Percentiles rank a stretch among this genome's conserved stretches.
These are phyloP conservation scores for Infundibulicybe gibba DNA, from an alignment of 768 basidiomycete species.

Conservation along the genomic window DNA sequence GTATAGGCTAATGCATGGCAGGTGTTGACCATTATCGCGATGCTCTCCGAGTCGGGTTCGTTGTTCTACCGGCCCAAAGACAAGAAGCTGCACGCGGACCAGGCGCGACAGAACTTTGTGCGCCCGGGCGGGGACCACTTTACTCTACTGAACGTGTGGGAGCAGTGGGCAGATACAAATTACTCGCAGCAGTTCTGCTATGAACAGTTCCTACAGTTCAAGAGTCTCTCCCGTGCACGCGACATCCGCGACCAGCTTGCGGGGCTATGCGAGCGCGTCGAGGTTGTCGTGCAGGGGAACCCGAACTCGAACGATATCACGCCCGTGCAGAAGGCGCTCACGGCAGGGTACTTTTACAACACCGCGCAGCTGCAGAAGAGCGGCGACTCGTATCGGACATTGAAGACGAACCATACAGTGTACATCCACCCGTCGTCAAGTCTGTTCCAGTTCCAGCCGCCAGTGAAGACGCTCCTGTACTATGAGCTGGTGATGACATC, in stretches of 20 bases:
- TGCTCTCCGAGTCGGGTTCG: conserved; percentile 94
- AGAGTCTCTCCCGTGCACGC: conserved; percentile 89
- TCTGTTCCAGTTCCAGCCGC: conserved; percentile 94
- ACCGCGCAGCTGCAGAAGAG: conserved; percentile 92
- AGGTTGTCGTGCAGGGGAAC: conserved; percentile 83
- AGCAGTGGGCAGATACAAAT: conserved; percentile 98
- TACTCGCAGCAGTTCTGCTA: conserved; percentile 97
- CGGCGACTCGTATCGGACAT: conserved; percentile 94
- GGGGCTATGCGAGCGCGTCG: conserved; percentile 93
- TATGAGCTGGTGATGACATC: conserved; percentile 98
- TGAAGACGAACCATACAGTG: conserved; percentile 95
- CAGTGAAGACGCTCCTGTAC: conserved; percentile 85
- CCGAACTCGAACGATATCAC: conserved; percentile 92
- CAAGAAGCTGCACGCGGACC: conserved; percentile 96
- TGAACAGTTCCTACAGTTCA: conserved; percentile 93
- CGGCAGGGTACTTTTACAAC: conserved; percentile 95
- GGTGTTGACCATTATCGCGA: conserved; percentile 95
- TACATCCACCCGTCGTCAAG: conserved; percentile 96
- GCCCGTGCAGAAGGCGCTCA: conserved; percentile 92
- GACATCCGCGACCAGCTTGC: conserved; percentile 97
- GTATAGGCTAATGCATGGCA: conserved; percentile 20
- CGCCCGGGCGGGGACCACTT: conserved; percentile 97
- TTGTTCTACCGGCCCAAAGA: conserved; percentile 98
- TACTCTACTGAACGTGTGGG: conserved; percentile 96
- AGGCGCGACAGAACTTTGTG: conserved; percentile 96